These are phyloP conservation scores for Hortiboletus flavorubellus DNA, from an alignment of 768 basidiomycete genomes.

Conservation along the genomic window DNA sequence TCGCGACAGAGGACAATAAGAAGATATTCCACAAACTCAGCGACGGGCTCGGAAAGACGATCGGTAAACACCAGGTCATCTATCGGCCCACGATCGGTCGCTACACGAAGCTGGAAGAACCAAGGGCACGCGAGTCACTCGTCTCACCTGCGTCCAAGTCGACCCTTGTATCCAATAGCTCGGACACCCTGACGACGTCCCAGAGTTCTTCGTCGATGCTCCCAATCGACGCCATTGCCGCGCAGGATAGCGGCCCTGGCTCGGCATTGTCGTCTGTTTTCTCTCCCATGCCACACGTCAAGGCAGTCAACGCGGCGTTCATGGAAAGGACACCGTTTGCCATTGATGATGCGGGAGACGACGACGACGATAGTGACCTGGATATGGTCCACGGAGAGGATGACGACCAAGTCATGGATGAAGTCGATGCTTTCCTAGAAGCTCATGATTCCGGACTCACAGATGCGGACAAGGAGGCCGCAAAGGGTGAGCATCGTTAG, in stretches of 20 bases:
- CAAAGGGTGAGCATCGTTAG: constrained; percentile 52
- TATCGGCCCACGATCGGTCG: constrained; percentile 85
- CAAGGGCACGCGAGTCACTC: constrained; percentile 83
- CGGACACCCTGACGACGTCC: constrained; percentile 24
- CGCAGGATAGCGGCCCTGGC: constrained; percentile 21
- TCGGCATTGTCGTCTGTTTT: constrained; percentile 32
- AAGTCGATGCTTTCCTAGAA: constrained; percentile 94
- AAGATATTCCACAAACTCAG: constrained; percentile 91
- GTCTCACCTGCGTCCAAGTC: constrained; percentile 64
- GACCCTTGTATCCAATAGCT: constrained; percentile 41
- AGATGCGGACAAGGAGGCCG: constrained; percentile 73
- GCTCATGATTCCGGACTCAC: constrained; percentile 86
- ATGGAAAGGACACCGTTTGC: constrained; percentile 94
- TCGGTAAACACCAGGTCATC: constrained; percentile 87
- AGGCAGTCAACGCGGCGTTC: constrained; percentile 75
- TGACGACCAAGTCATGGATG: constrained; percentile 84
- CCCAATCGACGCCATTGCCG: constrained; percentile 40
- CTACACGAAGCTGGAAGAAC: constrained; percentile 79
- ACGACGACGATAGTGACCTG: constrained; percentile 66
- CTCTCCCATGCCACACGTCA: constrained; percentile 62
- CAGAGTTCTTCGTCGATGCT: constrained; percentile 47
- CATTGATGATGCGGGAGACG: constrained; percentile 83
- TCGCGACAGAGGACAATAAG: constrained; percentile 89
- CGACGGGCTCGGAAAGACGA: constrained; percentile 91
- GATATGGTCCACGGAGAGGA: constrained; percentile 52